Evolutionary conservation across 805 yeast genomes (phyloP), one percentile per base, ranked within the genome.

Genomic region (Lipomyces oligophaga): DNA sequence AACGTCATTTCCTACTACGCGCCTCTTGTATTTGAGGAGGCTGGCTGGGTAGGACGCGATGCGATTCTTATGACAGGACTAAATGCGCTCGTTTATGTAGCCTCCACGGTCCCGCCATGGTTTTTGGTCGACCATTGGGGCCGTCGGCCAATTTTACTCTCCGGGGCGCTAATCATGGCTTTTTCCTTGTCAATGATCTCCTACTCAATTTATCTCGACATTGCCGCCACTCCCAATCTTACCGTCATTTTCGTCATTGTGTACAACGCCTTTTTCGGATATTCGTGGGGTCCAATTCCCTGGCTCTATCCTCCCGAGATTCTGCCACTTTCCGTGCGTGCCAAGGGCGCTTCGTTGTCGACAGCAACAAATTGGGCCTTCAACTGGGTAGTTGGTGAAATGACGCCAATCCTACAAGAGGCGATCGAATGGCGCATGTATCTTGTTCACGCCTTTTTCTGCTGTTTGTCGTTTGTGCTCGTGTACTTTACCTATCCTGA

Each of bases 281-380:
- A 79, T 60, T 81, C 90, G 44, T 89, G 96, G 95, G 97, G 96
- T 7, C 56, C 56, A 10, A 49, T 52, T 30, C 56, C 56, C 19
- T 52, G 56, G 56, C 35, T 52, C 19, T 57, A 57, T 46, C 60
- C 60, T 4, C 60, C 60, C 43, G 60, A 57, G 42, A 57, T 89
- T 39, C 75, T 88, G 44, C 96, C 96, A 0, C 76, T 85, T 53
- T 73, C 81, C 16, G 86, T 87, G 8, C 76, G 97, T 43, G 86
- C 95, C 3, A 84, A 87, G 58, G 95, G 96, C 48, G 94, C 95
- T 0, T 85, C 95, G 1, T 69, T 86, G 52, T 83, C 95, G 0
- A 88, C 96, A 1, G 95, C 96, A 1, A 78, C 95, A 4, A 89
- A 88, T 64, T 88, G 97, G 97, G 75, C 85, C 5, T 88, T 86